Base-by-base conservation (phyloP, 2,329 filamentous ascomycete species). In the Graphilbum ipis-grandicollis region DNA sequence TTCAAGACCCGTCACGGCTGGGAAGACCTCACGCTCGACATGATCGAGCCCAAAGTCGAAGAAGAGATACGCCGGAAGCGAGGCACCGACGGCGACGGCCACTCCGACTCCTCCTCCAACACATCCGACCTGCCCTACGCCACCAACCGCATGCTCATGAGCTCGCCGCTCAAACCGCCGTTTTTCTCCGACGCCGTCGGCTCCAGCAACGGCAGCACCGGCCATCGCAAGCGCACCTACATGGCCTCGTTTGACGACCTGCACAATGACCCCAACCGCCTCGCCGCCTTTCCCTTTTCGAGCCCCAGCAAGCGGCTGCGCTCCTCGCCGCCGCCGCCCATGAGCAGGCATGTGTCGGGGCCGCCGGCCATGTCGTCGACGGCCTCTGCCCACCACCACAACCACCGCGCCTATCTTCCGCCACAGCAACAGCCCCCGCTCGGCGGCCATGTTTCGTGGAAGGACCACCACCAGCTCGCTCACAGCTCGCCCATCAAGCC, bases 1-100 rank as follows among this genome's bases (percentile, higher is more conserved):
- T 90, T 94, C 70, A 96, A 96, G 63, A 85, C 90, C 47, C 85
- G 92, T 59, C 80, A 93, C 62, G 86, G 86, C 54, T 92, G 85
- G 77, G 80, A 94, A 58, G 82, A 90, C 56, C 70, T 93, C 54
- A 82, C 79, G 44, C 72, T 92, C 51, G 82, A 85, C 54, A 76
- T 68, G 43, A 83, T 93, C 59, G 84, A 93, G 58, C 83, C 84
- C 36, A 80, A 78, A 54, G 63, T 88, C 44, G 79, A 88, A 52
- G 72, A 85, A 52, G 73, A 88, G 58, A 66, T 86, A 53, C 73
- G 79, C 59, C 70, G 76, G 47, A 80, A 78, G 58, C 71, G 79
- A 48, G 65, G 76, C 38, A 63, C 64, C 45, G 69, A 74, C 33
- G 78, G 75, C 51, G 84, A 92, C 50, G 71, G 79, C 44, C 66